Evolutionary conservation across 1,139 yeast species (phyloP).

Genomic region (Geotrichum macrosporum): DNA sequence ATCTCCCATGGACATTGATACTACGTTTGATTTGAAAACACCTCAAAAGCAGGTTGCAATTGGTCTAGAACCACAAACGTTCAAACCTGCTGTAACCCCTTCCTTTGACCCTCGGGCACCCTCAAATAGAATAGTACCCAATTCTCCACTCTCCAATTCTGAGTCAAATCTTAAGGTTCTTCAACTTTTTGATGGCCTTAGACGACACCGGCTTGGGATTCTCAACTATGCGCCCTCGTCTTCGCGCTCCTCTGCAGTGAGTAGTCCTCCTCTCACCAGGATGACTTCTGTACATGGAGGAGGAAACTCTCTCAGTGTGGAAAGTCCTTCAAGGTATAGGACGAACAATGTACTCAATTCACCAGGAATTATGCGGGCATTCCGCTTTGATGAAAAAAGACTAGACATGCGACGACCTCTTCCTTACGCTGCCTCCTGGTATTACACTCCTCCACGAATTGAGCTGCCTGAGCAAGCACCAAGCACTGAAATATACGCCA

Average conservation of each 20-base stretch:
- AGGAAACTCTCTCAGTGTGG: conserved; percentile 3
- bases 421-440: conserved; percentile 14
- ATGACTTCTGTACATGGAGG: conserved; percentile 15
- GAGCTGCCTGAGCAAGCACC: conserved; percentile 21
- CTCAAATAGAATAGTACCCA: neutral
- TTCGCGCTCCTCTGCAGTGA: neutral
- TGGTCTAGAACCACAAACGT: conserved; percentile 2
- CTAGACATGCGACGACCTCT: conserved; percentile 4
- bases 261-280: neutral
- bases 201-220: conserved; percentile 15
- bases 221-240: neutral
- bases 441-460: conserved; percentile 6
- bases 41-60: conserved; percentile 1
- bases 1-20: conserved; percentile 6
- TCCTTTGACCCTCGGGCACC: conserved; percentile 1
- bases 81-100: conserved; percentile 9
- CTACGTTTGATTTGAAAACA: neutral
- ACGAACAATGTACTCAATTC: conserved; percentile 5
- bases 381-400: conserved; percentile 10
- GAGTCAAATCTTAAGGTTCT: conserved; percentile 7
- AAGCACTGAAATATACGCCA: conserved; percentile 14
- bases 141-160: conserved; percentile 4
- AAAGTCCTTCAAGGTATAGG: neutral
- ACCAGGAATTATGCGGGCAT: conserved; percentile 13
- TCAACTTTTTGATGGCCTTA: conserved; percentile 12